Evolutionary conservation across 495 filamentous ascomycete species (phyloP).

Genomic region (Aspergillus baeticus): DNA sequence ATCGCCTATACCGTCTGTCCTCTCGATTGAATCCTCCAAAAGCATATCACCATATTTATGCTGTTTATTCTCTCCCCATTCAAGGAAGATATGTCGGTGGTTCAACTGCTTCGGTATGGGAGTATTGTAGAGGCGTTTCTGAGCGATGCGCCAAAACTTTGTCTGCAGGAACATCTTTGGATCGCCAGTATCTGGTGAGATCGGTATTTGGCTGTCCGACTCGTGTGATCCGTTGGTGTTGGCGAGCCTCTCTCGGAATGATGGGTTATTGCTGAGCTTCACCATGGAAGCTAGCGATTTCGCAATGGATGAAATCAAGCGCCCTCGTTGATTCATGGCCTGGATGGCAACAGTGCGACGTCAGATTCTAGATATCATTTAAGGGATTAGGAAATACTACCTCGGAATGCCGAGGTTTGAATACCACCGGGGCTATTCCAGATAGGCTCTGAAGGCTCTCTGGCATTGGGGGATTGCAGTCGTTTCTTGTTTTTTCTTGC

Average conservation of each 20-base stretch:
- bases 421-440: conserved; percentile 32
- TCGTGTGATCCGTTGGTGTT: not conserved
- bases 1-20: not conserved
- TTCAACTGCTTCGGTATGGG: conserved; percentile 9
- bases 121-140: conserved; percentile 20
- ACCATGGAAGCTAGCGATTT: conserved; percentile 36
- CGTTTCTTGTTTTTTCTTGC: not conserved
- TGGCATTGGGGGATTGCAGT: not conserved
- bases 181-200: not conserved
- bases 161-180: conserved; percentile 17
- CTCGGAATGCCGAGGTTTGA: conserved; percentile 35
- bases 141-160: conserved; percentile 31
- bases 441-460: conserved; percentile 18
- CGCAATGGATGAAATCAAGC: conserved; percentile 33
- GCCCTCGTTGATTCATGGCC: conserved; percentile 41
- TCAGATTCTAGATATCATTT: not conserved
- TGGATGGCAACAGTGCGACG: conserved; percentile 10
- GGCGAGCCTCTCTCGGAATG: conserved; percentile 14
- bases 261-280: conserved; percentile 13
- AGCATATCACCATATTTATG: not conserved
- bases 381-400: conserved; percentile 20
- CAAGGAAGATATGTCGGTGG: not conserved
- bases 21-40: not conserved
- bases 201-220: not conserved
- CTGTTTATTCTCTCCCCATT: not conserved